Percentiles rank a stretch among this genome's conserved stretches.
Conservation (phyloP, 2,329 filamentous ascomycete species). For the Knoxdaviesia proteae region DNA sequence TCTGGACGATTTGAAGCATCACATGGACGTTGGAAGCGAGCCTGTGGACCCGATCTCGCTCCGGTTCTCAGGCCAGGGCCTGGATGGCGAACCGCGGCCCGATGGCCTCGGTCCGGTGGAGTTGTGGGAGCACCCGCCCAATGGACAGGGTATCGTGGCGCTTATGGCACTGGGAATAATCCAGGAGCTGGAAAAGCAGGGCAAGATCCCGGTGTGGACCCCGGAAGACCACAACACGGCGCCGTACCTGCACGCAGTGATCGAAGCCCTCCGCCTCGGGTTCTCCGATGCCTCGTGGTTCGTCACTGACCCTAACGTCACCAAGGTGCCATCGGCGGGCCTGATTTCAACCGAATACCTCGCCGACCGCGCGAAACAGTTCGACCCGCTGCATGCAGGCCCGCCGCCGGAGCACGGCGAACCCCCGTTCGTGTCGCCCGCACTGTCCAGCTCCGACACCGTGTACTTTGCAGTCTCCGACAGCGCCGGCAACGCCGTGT, state of each 20-base stretch:
- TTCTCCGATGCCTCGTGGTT: conserved; percentile 87
- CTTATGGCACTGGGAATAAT: conserved; percentile 87
- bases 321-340: conserved; percentile 45
- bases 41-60: conserved; percentile 71
- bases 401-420: conserved; percentile 45
- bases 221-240: conserved; percentile 61
- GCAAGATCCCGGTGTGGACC: conserved; percentile 51
- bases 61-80: conserved; percentile 47
- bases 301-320: conserved; percentile 61
- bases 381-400: conserved; percentile 38
- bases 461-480: conserved; percentile 87
- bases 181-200: conserved; percentile 58
- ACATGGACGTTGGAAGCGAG: conserved; percentile 48
- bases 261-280: conserved; percentile 72
- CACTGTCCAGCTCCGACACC: conserved; percentile 71
- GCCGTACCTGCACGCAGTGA: conserved; percentile 64
- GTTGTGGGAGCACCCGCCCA: conserved; percentile 92
- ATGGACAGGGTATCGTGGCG: conserved; percentile 88
- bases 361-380: conserved; percentile 41
- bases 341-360: conserved; percentile 60
- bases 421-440: conserved; percentile 37
- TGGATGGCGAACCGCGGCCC: conserved; percentile 9
- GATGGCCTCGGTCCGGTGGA: conserved; percentile 35
- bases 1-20: conserved; percentile 60
- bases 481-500: conserved; percentile 66